Evolutionary conservation across 208 protist species (phyloP).

Genomic region (Entamoeba invadens): DNA sequence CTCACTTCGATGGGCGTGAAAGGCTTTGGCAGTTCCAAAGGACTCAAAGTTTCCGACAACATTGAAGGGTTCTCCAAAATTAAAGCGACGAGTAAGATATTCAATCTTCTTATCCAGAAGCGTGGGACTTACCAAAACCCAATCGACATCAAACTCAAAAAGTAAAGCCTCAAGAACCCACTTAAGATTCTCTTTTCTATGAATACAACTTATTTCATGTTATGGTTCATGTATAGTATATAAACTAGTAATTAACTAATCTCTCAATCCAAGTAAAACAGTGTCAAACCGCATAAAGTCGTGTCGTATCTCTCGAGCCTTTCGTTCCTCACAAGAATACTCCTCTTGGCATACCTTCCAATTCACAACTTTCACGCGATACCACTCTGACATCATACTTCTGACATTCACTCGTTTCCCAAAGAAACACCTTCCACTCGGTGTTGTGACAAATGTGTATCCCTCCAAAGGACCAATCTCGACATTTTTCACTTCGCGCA

Average conservation of each 20-base stretch:
- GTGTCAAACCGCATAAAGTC: neutral
- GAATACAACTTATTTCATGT: too few relatives aligned
- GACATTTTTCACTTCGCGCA: neutral
- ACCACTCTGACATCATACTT: neutral
- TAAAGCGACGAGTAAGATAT: neutral
- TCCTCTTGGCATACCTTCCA: neutral
- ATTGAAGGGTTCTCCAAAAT: neutral
- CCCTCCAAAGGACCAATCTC: neutral
- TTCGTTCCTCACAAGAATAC: neutral
- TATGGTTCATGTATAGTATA: too few relatives aligned
- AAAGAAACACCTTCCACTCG: neutral
- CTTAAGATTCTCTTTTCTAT: too few relatives aligned
- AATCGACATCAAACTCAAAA: neutral
- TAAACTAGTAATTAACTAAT: too few relatives aligned
- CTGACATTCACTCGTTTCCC: neutral
- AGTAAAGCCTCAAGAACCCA: too few relatives aligned
- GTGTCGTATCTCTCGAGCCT: neutral
- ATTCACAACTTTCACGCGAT: neutral
- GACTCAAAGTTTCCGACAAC: neutral
- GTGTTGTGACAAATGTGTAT: neutral
- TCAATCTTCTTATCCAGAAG: neutral
- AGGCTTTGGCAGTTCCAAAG: neutral
- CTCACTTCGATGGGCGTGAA: neutral
- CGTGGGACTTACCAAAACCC: neutral
- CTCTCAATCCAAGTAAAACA: too few relatives aligned